Conservation (phyloP, 192 early-diverging fungal species). For the Oehlia diaphana region DNA sequence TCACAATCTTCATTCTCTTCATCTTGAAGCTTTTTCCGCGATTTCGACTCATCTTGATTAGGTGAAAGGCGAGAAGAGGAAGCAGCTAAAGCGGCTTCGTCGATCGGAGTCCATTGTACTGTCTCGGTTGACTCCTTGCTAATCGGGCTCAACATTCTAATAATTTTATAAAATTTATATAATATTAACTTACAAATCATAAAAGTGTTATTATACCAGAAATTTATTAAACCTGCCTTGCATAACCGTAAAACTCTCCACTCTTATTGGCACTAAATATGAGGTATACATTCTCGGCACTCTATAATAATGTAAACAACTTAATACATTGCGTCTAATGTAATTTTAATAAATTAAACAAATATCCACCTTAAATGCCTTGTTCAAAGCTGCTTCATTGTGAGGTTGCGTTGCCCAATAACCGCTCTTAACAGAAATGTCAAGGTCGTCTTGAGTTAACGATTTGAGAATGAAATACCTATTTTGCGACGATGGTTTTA, state of each 20-base stretch:
- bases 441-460: constrained; percentile 52
- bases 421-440: constrained; percentile 49
- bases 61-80: constrained; percentile 25
- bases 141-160: constrained; percentile 41
- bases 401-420: constrained; percentile 53
- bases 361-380: constrained; percentile 40
- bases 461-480: constrained; percentile 52
- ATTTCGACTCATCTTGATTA: constrained; percentile 33
- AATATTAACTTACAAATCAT: background rate
- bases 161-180: background rate
- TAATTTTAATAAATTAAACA: too few species aligned
- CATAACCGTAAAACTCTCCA: constrained; percentile 55
- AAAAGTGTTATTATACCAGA: background rate
- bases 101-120: constrained; percentile 33
- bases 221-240: constrained; percentile 27
- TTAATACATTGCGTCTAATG: background rate
- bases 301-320: constrained; percentile 21
- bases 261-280: constrained; percentile 56
- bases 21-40: constrained; percentile 35
- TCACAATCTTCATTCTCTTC: constrained; percentile 41
- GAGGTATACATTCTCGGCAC: constrained; percentile 45
- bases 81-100: constrained; percentile 37
- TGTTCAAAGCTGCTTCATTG: constrained; percentile 48
- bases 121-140: constrained; percentile 32
- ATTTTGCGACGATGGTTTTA: constrained; percentile 31